Evolutionary conservation across 2,329 filamentous ascomycete genomes (phyloP).

Genomic region (Paraphaeosphaeria minitans): DNA sequence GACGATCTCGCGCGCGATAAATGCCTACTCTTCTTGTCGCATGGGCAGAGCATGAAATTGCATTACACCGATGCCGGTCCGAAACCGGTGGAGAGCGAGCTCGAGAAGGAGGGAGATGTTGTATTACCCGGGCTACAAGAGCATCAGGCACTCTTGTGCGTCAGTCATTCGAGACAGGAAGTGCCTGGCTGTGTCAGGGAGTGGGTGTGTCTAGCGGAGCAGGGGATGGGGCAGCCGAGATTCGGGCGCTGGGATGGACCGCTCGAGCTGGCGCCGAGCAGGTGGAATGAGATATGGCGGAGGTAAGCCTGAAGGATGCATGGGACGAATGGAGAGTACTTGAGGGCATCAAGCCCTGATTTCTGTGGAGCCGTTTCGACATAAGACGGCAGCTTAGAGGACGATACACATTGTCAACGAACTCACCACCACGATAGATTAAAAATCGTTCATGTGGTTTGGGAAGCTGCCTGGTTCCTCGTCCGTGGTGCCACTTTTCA

Average conservation of each 20-base stretch:
- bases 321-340: background rate
- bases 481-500: too few relatives aligned
- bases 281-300: constrained; percentile 65
- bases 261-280: constrained; percentile 59
- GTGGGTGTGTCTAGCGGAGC: constrained; percentile 84
- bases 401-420: background rate
- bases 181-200: constrained; percentile 82
- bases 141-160: constrained; percentile 84
- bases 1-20: constrained; percentile 73
- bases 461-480: too few relatives aligned
- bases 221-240: constrained; percentile 67
- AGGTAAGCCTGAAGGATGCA: background rate
- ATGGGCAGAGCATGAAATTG: constrained; percentile 48
- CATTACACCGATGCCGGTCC: constrained; percentile 40
- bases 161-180: constrained; percentile 89
- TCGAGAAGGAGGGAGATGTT: constrained; percentile 47
- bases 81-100: constrained; percentile 51
- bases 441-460: background rate
- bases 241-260: constrained; percentile 69
- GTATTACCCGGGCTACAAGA: constrained; percentile 67
- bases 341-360: too few relatives aligned
- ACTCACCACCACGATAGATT: background rate
- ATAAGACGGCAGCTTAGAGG: background rate
- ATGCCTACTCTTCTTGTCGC: constrained; percentile 77
- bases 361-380: too few relatives aligned